Conservation (phyloP, 2,329 filamentous ascomycete genomes). For the Sclerotinia subarctica region DNA sequence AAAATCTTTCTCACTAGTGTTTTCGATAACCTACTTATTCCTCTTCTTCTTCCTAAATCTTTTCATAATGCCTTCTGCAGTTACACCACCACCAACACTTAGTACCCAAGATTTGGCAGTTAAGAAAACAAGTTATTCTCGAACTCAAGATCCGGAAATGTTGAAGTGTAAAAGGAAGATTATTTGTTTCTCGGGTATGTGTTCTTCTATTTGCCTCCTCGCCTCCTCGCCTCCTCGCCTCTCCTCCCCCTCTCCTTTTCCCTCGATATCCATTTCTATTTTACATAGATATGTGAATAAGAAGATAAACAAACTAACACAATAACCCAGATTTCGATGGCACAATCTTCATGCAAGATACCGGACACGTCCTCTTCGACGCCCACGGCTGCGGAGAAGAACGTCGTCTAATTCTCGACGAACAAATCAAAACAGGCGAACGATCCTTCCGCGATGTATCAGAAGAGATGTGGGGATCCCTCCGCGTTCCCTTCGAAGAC, state of each 20-base stretch:
- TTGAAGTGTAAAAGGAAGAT: constrained; percentile 52
- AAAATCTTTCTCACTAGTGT: background rate
- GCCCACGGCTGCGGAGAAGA: constrained; percentile 59
- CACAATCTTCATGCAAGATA: constrained; percentile 70
- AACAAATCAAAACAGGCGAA: constrained; percentile 62
- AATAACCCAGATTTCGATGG: constrained; percentile 60
- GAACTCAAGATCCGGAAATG: constrained; percentile 31
- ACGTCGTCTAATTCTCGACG: constrained; percentile 54
- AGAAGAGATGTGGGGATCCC: constrained; percentile 67
- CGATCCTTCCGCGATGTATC: constrained; percentile 67
- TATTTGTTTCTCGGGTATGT: constrained; percentile 55
- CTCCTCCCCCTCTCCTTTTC: background rate
- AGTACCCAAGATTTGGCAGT: constrained; percentile 36
- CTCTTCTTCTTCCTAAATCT: background rate
- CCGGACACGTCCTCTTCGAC: constrained; percentile 67
- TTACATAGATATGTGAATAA: background rate
- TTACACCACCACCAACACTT: constrained; percentile 39
- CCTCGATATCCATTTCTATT: background rate
- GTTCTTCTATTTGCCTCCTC: constrained; percentile 1
- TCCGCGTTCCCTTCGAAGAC: constrained; percentile 64
- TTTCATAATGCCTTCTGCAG: constrained; percentile 43
- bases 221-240: background rate
- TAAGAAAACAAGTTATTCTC: constrained; percentile 31
- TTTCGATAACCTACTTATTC: background rate
- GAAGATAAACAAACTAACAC: constrained; percentile 19